Percentiles rank a stretch among this genome's conserved stretches.
phyloP scores from a whole-genome alignment of 768 basidiomycete species.

The Astraeus odoratus region DNA sequence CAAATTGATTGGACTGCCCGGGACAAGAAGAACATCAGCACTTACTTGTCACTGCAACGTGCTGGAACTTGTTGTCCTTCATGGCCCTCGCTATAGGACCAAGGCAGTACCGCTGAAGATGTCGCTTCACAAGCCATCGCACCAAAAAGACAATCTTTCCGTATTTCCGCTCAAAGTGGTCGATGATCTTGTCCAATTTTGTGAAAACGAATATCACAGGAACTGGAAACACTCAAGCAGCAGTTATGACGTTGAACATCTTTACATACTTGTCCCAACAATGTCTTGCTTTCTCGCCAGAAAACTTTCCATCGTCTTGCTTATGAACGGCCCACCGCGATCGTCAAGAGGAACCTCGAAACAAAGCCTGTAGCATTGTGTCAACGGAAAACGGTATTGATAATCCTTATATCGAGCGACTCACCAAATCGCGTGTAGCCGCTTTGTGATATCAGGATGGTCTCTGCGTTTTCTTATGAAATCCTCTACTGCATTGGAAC shows the following conservation, averaged over 20 bases:
- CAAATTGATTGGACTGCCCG: too few species aligned
- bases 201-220: constrained; percentile 2
- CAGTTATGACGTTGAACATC: background rate
- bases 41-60: background rate
- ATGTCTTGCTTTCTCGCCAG: background rate
- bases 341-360: constrained; percentile 1
- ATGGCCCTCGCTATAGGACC: background rate
- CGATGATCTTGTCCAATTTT: constrained; percentile 6
- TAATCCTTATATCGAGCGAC: too few species aligned
- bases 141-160: too few species aligned
- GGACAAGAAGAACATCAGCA: background rate
- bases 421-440: constrained; percentile 12
- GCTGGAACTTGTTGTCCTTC: background rate
- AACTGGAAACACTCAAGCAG: background rate
- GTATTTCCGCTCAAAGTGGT: background rate
- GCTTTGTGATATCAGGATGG: constrained; percentile 2
- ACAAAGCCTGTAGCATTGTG: background rate
- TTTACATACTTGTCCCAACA: constrained; percentile 2
- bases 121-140: background rate
- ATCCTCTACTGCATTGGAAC: constrained; percentile 3
- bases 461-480: constrained; percentile 5
- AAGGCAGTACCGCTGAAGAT: background rate
- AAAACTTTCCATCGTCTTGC: constrained; percentile 1
- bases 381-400: too few species aligned
- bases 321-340: background rate